phyloP scores from a whole-genome alignment of 331 rosid species.

The Acacia concinna region DNA sequence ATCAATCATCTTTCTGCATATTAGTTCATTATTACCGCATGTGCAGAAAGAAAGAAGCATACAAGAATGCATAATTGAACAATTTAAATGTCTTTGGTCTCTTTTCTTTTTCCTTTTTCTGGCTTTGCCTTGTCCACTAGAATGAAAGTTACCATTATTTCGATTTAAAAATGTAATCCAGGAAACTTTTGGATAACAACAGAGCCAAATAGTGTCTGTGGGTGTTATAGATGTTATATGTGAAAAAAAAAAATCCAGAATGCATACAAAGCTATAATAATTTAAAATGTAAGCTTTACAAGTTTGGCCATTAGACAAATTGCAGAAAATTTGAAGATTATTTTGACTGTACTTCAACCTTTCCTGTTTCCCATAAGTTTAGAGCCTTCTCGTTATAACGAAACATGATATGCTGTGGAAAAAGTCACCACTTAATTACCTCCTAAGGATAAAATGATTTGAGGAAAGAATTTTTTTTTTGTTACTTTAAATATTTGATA shows the following conservation, averaged over 20 bases:
- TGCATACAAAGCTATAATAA: neutral
- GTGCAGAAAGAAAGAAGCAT: neutral
- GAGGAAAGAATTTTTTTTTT: too few relatives aligned
- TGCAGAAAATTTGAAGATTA: neutral
- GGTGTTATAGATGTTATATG: neutral
- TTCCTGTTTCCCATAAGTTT: slow-evolving; percentile 1
- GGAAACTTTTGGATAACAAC: neutral
- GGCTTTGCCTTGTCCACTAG: neutral
- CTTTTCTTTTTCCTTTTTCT: slow-evolving; percentile 2
- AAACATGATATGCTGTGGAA: neutral
- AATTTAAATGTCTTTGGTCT: neutral
- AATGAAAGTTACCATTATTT: neutral
- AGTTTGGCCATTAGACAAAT: neutral
- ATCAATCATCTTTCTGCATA: neutral
- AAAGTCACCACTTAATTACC: neutral
- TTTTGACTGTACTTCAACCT: neutral
- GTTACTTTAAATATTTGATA: neutral
- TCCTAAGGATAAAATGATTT: neutral
- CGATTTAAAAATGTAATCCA: neutral
- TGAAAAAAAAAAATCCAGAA: neutral
- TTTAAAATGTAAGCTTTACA: neutral
- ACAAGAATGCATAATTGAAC: neutral
- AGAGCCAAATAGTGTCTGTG: neutral
- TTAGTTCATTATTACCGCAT: neutral
- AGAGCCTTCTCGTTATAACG: neutral